Evolutionary conservation across 192 early-diverging fungal genomes (phyloP).

Genomic region (Linnemannia exigua): DNA sequence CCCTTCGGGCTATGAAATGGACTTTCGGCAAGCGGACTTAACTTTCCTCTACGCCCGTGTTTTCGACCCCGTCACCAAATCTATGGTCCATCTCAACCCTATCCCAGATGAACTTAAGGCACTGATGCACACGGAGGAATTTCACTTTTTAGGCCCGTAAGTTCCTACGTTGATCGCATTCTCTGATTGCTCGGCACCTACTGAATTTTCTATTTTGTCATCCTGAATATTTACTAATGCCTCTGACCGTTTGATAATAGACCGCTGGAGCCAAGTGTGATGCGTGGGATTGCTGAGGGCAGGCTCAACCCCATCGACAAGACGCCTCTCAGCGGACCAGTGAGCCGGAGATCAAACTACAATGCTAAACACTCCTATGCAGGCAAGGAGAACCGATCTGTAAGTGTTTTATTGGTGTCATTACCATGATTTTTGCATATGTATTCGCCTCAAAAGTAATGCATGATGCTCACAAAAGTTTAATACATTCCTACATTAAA

Average conservation of each 20-base stretch:
- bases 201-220: neutral
- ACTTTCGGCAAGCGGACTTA: conserved; percentile 82
- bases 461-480: neutral
- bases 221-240: neutral
- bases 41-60: conserved; percentile 95
- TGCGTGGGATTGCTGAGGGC: conserved; percentile 72
- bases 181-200: neutral
- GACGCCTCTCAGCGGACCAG: conserved; percentile 47
- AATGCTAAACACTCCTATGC: neutral
- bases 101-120: conserved; percentile 59
- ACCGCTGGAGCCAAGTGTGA: conserved; percentile 61
- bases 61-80: conserved; percentile 74
- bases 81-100: conserved; percentile 71
- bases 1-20: conserved; percentile 75
- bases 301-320: conserved; percentile 74
- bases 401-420: neutral
- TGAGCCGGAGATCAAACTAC: neutral
- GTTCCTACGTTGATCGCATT: conserved; percentile 11
- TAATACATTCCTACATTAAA: neutral
- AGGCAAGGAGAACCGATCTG: conserved; percentile 40
- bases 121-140: conserved; percentile 57
- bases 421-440: too few species aligned
- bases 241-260: conserved; percentile 33
- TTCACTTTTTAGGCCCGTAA: conserved; percentile 72
- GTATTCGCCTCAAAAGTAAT: too few species aligned